These are phyloP conservation scores for Chamaenerion angustifolium DNA, from an alignment of 345 rosid species.

Conservation along the genomic window DNA sequence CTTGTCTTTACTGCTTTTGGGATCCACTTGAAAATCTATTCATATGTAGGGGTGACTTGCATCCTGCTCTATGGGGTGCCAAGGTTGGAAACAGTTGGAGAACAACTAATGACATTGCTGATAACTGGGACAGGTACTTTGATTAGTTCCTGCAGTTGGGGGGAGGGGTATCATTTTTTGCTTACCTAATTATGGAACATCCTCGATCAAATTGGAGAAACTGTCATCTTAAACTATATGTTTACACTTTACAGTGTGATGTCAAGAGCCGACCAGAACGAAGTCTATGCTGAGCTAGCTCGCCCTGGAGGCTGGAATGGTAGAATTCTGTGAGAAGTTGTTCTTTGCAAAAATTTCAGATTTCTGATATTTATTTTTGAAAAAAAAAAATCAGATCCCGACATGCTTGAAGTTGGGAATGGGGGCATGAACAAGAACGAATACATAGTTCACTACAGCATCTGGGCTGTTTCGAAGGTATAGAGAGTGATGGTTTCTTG, in stretches of 20 bases:
- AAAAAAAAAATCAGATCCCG: slow-evolving; percentile 48
- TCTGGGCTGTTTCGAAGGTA: slow-evolving; percentile 95
- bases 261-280: slow-evolving; percentile 58
- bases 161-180: neutral
- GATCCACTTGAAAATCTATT: neutral
- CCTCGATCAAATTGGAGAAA: neutral
- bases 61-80: slow-evolving; percentile 84
- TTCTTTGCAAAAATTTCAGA: neutral
- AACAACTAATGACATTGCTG: slow-evolving; percentile 68
- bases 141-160: neutral
- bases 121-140: slow-evolving; percentile 55
- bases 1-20: neutral
- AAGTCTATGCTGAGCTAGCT: slow-evolving; percentile 65
- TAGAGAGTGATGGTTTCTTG: no score
- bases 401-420: slow-evolving; percentile 98
- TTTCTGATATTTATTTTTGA: neutral
- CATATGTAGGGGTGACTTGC: slow-evolving; percentile 63
- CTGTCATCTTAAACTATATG: neutral
- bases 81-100: slow-evolving; percentile 88
- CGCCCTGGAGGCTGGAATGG: slow-evolving; percentile 98
- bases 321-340: slow-evolving; percentile 7
- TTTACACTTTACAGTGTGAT: slow-evolving; percentile 58
- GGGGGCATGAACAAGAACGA: slow-evolving; percentile 90
- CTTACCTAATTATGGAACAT: neutral
- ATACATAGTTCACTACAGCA: slow-evolving; percentile 75